These are phyloP conservation scores for Plasmodium cynomolgi DNA, from an alignment of 169 alveolate genomes.

Conservation along the genomic window DNA sequence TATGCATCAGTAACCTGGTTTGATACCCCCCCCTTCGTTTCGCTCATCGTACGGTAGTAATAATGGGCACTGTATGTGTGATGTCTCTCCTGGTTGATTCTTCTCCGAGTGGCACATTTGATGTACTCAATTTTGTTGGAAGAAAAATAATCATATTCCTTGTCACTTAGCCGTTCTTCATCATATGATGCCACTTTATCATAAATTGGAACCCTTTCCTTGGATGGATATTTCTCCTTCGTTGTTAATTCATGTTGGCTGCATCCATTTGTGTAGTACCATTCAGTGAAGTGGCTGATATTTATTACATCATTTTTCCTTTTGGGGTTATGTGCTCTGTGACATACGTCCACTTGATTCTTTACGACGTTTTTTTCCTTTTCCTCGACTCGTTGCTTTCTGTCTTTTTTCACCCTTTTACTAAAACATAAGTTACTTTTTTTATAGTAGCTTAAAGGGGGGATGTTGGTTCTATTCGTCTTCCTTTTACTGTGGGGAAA, in stretches of 20 bases:
- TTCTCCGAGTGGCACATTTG: not conserved
- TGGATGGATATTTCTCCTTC: not conserved
- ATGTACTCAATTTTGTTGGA: conserved; percentile 54
- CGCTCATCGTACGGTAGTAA: not conserved
- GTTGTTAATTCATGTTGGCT: not conserved
- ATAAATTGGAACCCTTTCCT: not conserved
- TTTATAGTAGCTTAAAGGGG: not conserved
- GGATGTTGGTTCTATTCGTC: not conserved
- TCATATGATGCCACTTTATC: not conserved
- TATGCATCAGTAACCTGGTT: not conserved
- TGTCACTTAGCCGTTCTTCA: not conserved
- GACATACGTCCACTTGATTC: not conserved
- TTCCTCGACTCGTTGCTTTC: not conserved
- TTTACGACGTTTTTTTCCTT: not conserved
- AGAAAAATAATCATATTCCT: conserved; percentile 2
- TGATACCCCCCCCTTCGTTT: not conserved
- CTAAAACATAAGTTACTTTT: not conserved
- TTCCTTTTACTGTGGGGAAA: conserved; percentile 9
- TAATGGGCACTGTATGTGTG: not conserved
- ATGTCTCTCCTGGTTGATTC: not conserved
- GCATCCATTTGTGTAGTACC: not conserved
- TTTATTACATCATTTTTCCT: conserved; percentile 24
- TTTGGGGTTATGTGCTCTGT: not conserved
- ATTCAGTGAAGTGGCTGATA: not conserved
- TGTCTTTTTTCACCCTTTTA: not conserved